Percentiles rank a stretch among this genome's conserved stretches.
Conservation (phyloP, 495 filamentous ascomycete species). For the Xylaria bambusicola region DNA sequence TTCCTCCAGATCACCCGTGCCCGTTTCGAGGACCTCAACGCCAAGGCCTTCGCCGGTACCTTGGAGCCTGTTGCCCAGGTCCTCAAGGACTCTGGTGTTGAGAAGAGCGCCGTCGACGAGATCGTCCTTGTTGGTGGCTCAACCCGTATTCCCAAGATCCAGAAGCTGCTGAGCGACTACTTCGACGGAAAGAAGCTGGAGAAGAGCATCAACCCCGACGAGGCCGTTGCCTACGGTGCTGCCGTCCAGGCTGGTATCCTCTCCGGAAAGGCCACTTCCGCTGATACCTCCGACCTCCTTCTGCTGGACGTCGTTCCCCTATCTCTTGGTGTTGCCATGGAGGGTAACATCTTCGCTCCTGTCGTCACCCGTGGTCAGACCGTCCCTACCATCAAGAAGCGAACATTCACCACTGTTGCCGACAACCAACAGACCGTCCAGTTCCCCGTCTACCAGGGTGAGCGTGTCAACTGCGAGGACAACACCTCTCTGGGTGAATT, state of each 20-base stretch:
- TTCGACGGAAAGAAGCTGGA: slow-evolving; percentile 99
- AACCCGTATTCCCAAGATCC: slow-evolving; percentile 98
- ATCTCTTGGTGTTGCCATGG: slow-evolving; percentile 99
- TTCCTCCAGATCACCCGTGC: slow-evolving; percentile 99
- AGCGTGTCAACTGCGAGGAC: slow-evolving; percentile 99
- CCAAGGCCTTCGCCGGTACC: slow-evolving; percentile 93
- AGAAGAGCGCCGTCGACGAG: slow-evolving; percentile 95
- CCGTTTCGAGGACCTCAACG: slow-evolving; percentile 98
- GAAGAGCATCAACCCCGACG: slow-evolving; percentile 99
- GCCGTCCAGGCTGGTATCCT: slow-evolving; percentile 98
- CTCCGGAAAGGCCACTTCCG: slow-evolving; percentile 93
- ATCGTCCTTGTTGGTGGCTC: slow-evolving; percentile 98
- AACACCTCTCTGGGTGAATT: slow-evolving; percentile 99
- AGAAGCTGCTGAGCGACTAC: slow-evolving; percentile 97
- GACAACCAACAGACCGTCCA: slow-evolving; percentile 96
- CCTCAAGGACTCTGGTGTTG: slow-evolving; percentile 91
- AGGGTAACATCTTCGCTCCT: slow-evolving; percentile 98
- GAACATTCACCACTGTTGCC: slow-evolving; percentile 95
- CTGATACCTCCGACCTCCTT: slow-evolving; percentile 92
- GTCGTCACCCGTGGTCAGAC: slow-evolving; percentile 92
- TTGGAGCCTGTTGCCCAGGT: slow-evolving; percentile 99
- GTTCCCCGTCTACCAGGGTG: slow-evolving; percentile 97
- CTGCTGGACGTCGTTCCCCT: slow-evolving; percentile 96
- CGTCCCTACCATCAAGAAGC: slow-evolving; percentile 92
- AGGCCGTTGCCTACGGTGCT: slow-evolving; percentile 98